phyloP scores from a whole-genome alignment of 2,329 filamentous ascomycete genomes.

The Incumbomyces delicatus region DNA sequence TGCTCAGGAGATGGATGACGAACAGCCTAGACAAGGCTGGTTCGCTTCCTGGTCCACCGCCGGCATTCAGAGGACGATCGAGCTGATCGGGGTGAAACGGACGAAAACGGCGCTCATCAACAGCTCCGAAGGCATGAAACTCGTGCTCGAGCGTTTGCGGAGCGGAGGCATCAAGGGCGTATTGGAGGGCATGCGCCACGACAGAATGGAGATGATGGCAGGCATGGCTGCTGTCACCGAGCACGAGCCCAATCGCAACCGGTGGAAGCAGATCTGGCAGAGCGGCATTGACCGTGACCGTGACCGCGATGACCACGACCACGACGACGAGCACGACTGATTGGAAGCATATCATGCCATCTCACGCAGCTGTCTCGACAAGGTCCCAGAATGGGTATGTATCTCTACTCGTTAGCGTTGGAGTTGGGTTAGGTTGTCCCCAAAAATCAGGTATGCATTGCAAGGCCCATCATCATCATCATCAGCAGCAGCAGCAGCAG shows the following conservation, averaged over 20 bases:
- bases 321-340: no score
- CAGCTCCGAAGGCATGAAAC: slow-evolving; percentile 57
- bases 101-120: slow-evolving; percentile 52
- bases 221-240: slow-evolving; percentile 17
- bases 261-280: background rate
- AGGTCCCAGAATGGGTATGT: no score
- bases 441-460: no score
- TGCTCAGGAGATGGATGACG: slow-evolving; percentile 30
- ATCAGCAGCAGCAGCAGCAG: no score
- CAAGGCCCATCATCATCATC: no score
- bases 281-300: background rate
- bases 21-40: slow-evolving; percentile 45
- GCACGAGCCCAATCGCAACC: background rate
- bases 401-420: no score
- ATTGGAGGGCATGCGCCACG: slow-evolving; percentile 59
- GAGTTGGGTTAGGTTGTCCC: no score
- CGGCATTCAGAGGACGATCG: slow-evolving; percentile 53
- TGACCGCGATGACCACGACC: no score
- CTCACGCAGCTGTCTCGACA: no score
- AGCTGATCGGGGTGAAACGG: slow-evolving; percentile 51
- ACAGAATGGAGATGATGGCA: slow-evolving; percentile 37
- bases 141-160: slow-evolving; percentile 54
- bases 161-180: slow-evolving; percentile 58
- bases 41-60: slow-evolving; percentile 51
- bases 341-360: no score